Base-by-base conservation (phyloP, 2,329 filamentous ascomycete species). In the Reticulascus tulasneorum region DNA sequence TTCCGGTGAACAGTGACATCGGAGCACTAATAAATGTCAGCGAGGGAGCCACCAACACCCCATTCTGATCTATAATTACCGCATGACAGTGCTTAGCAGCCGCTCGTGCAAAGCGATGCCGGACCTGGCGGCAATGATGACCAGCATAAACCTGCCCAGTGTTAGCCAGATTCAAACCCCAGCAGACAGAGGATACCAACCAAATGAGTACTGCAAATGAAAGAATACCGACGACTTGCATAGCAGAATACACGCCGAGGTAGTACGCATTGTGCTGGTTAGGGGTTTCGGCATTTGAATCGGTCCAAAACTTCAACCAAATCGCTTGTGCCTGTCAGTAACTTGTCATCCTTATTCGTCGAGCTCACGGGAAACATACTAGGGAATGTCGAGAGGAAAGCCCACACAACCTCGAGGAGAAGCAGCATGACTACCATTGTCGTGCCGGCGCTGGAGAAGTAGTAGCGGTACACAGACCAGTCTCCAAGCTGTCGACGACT, bases 231-330 rank as follows among this genome's bases (percentile, higher is more conserved):
- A 33, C 20, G 3, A 30, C 7, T 9, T 44, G 40, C 15, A 44
- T 23, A 15, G 40, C 33, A 13, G 40, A 39, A 16, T 49, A 53
- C 9, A 51, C 36, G 2, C 48, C 49, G 3, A 53, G 43, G 22
- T 51, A 53, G 24, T 50, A 47, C 6, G 45, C 49, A 4, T 45
- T 33, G 5, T 29, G 36, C 9, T 37, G 24, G 4, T 37, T 41
- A 12, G 39, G 26, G 2, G 31, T 20, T 5, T 33, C 24, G 11
- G 42, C 33, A 12, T 48, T 48, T 8, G 35, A 40, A 20, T 47
- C 47, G 6, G 52, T 46, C 54, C 53, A 56, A 43, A 50, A 55
- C 32, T 54, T 53, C 13, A 56, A 29, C 54, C 54, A 56, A 6
- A 56, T 38, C 34, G 42, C 51, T 44, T 49, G 13, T 11, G 9